Conservation (phyloP, 768 basidiomycete species). For the Wakefieldia striispora region DNA sequence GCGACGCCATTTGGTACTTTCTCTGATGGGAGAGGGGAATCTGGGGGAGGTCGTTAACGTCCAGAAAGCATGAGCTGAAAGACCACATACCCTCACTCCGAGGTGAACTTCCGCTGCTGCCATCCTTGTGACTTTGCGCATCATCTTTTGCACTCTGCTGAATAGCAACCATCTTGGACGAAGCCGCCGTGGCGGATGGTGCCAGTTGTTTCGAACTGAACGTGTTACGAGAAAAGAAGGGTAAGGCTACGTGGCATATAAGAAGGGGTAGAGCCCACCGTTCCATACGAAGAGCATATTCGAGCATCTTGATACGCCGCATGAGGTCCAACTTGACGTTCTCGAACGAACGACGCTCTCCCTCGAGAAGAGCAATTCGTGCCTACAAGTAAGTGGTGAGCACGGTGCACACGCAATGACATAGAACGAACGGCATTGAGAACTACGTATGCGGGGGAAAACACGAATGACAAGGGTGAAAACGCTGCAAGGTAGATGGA, state of each 20-base stretch:
- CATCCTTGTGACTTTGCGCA: constrained; percentile 68
- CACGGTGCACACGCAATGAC: neutral
- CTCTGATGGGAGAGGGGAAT: constrained; percentile 71
- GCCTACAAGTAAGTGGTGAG: constrained; percentile 52
- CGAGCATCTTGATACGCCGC: constrained; percentile 98
- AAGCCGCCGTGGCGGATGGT: constrained; percentile 50
- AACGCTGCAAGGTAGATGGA: neutral
- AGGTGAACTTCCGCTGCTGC: constrained; percentile 79
- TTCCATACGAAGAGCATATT: constrained; percentile 95
- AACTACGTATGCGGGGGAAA: neutral
- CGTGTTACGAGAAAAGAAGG: constrained; percentile 10
- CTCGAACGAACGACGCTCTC: constrained; percentile 95
- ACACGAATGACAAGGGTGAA: neutral
- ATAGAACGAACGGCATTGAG: neutral
- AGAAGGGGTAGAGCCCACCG: constrained; percentile 54
- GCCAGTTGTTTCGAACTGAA: constrained; percentile 77
- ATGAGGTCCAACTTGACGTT: constrained; percentile 95
- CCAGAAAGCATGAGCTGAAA: neutral
- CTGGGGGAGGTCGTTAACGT: constrained; percentile 36
- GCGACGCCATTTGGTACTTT: constrained; percentile 62
- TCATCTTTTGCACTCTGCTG: constrained; percentile 73
- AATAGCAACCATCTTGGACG: constrained; percentile 62
- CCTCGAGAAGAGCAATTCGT: constrained; percentile 94
- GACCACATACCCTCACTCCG: constrained; percentile 69
- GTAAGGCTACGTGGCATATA: constrained; percentile 2